A percentile compares a stretch with the other conserved stretches of the same genome.
phyloP scores from a whole-genome alignment of 495 filamentous ascomycete genomes.

The Talaromyces proteolyticus region DNA sequence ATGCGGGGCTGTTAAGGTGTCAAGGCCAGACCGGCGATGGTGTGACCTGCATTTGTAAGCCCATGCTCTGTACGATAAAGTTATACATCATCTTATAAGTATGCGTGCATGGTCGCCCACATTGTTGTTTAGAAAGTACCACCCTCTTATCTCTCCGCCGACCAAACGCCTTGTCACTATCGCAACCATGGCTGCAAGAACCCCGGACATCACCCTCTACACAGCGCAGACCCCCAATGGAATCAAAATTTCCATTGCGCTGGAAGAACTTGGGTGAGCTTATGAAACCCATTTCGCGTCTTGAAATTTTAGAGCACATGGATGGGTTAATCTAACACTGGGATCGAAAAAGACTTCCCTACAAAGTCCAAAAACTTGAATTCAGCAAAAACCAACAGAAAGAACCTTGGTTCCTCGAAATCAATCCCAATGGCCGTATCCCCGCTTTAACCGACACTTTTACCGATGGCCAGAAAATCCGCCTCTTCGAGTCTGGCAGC shows the following conservation, averaged over 20 bases:
- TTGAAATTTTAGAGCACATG: no score
- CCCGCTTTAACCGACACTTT: conserved; percentile 83
- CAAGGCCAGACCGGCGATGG: no score
- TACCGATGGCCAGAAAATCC: conserved; percentile 63
- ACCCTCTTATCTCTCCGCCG: neutral
- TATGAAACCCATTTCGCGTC: no score
- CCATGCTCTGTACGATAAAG: neutral
- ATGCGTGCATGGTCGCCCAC: no score
- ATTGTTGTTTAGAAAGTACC: neutral
- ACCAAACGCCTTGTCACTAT: neutral
- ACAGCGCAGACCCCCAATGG: conserved; percentile 49
- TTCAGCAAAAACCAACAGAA: conserved; percentile 74
- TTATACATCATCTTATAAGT: neutral
- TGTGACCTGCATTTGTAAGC: conserved; percentile 6
- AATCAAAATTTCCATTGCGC: conserved; percentile 75
- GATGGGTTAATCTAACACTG: conserved; percentile 13
- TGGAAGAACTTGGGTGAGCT: conserved; percentile 74
- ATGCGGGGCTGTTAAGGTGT: no score
- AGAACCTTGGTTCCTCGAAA: conserved; percentile 80
- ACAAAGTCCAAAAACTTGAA: conserved; percentile 61
- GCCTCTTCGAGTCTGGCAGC: conserved; percentile 76
- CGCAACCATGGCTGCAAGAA: conserved; percentile 1
- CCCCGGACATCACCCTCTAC: conserved; percentile 42
- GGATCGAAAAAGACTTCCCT: conserved; percentile 38
- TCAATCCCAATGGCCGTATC: conserved; percentile 94